Conservation (phyloP, 768 basidiomycete species). For the Tulasnella sp. region DNA sequence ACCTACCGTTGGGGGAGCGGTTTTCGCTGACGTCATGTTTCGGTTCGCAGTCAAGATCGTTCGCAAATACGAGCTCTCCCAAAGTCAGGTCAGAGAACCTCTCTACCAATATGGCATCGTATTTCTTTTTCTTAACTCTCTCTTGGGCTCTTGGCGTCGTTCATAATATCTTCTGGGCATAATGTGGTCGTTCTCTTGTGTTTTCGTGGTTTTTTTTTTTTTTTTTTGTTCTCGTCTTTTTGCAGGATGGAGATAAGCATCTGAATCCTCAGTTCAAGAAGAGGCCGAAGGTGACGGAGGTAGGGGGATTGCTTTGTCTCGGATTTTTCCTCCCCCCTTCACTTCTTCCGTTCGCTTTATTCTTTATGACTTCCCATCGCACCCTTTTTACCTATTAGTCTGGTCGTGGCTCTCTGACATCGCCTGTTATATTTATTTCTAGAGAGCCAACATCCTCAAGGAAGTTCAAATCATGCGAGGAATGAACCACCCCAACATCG, state of each 20-base stretch:
- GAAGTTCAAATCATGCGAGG: conserved; percentile 99
- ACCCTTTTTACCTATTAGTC: conserved; percentile 20
- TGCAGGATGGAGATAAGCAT: conserved; percentile 84
- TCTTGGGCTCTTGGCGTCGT: conserved; percentile 21
- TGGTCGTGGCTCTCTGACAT: conserved; percentile 24
- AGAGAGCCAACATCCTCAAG: conserved; percentile 98
- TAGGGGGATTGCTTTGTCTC: conserved; percentile 36
- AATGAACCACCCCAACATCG: conserved; percentile 82
- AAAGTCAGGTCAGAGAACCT: conserved; percentile 68
- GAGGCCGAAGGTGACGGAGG: conserved; percentile 97
- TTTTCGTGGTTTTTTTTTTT: conserved; percentile 26
- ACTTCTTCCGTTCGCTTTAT: background rate
- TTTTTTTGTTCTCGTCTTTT: conserved; percentile 22
- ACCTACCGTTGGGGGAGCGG: background rate
- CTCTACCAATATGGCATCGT: conserved; percentile 3
- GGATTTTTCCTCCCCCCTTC: conserved; percentile 17
- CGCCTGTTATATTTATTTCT: conserved; percentile 23
- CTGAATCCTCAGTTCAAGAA: conserved; percentile 92
- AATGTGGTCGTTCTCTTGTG: conserved; percentile 15
- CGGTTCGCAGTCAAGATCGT: conserved; percentile 73
- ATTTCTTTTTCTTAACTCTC: conserved; percentile 5
- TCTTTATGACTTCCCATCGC: conserved; percentile 25
- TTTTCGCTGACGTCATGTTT: conserved; percentile 1
- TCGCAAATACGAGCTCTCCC: conserved; percentile 84
- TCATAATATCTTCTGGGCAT: conserved; percentile 20